Conservation (phyloP, 768 basidiomycete genomes). For the Lentinula lateritia region DNA sequence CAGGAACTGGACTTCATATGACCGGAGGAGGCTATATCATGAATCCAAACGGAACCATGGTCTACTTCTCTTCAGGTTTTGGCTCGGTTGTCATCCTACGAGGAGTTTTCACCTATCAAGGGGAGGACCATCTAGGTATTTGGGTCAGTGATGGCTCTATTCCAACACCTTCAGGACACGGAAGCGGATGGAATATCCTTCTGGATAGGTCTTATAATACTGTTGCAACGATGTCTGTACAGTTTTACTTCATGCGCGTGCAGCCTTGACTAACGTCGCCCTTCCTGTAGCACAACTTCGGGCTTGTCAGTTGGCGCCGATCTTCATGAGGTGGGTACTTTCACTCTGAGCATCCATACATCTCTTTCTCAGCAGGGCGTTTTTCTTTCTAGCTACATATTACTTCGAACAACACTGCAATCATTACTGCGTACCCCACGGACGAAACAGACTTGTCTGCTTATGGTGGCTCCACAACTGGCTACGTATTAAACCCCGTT, state of each 20-base stretch:
- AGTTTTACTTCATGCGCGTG: not conserved
- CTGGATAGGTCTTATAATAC: not conserved
- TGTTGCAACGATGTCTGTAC: not conserved
- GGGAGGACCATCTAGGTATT: not conserved
- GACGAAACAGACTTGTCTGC: not conserved
- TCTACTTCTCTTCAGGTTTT: not conserved
- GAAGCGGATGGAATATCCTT: not conserved
- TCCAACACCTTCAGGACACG: not conserved
- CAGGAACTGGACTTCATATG: not conserved
- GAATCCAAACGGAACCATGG: slow-evolving; percentile 1
- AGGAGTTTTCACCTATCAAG: not conserved
- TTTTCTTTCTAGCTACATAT: not conserved
- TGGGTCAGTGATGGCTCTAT: not conserved
- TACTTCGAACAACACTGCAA: not conserved
- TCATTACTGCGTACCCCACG: not conserved
- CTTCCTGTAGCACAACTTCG: not conserved
- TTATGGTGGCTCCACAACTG: not conserved
- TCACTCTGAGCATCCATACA: not conserved
- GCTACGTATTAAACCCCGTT: not conserved
- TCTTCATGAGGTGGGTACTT: not conserved
- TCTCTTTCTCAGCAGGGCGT: not conserved
- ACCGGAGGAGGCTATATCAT: not conserved
- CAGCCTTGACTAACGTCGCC: too few relatives aligned
- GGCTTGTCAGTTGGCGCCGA: not conserved
- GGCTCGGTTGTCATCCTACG: not conserved